Conservation (phyloP, 352 stramenopile genomes). For the Phytophthora sansomeana region DNA sequence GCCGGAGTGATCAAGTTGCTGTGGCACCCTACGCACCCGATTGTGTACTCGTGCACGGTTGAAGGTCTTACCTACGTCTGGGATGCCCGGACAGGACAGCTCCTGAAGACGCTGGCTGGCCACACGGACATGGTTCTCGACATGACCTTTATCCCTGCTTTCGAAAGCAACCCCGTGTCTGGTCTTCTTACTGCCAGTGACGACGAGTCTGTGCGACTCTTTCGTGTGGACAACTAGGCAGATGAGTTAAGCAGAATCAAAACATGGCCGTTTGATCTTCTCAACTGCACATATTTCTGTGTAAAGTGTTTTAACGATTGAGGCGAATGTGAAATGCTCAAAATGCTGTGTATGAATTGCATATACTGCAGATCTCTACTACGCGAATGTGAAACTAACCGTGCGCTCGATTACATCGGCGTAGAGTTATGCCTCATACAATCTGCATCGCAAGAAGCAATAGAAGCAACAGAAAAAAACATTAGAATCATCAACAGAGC, state of each 20-base stretch:
- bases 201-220: constrained; percentile 85
- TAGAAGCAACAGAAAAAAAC: constrained; percentile 18
- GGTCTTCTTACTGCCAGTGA: constrained; percentile 84
- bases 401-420: constrained; percentile 68
- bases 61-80: constrained; percentile 92
- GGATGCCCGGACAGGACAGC: constrained; percentile 89
- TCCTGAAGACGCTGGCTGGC: constrained; percentile 78
- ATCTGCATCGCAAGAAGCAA: constrained; percentile 47
- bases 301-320: neutral
- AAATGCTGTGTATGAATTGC: constrained; percentile 48
- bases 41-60: constrained; percentile 90
- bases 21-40: constrained; percentile 89
- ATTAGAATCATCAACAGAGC: constrained; percentile 12
- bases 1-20: constrained; percentile 92
- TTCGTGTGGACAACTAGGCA: constrained; percentile 61
- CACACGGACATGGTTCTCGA: constrained; percentile 95
- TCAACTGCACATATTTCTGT: constrained; percentile 1
- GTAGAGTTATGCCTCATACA: constrained; percentile 85
- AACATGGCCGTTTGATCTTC: constrained; percentile 13
- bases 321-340: constrained; percentile 23
- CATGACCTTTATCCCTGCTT: constrained; percentile 76
- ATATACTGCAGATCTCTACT: constrained; percentile 51
- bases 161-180: constrained; percentile 47
- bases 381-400: constrained; percentile 55
- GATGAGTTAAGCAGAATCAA: constrained; percentile 9